Evolutionary conservation across 805 yeast genomes (phyloP).

Genomic region (Kazachstania kunashirensis): DNA sequence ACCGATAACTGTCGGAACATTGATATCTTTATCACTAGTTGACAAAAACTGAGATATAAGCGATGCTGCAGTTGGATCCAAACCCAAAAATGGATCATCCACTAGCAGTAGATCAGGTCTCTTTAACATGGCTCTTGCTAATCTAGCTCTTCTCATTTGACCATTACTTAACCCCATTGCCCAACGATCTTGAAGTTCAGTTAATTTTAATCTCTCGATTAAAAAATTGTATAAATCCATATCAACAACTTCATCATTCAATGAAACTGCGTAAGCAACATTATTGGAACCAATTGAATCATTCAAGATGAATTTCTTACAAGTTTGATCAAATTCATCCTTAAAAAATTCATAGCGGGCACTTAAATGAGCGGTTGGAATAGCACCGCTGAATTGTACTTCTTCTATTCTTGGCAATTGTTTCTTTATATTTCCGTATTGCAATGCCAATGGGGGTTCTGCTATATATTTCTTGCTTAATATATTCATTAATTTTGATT

Average conservation of each 20-base stretch:
- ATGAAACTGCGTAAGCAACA: conserved; percentile 30
- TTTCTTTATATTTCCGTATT: conserved; percentile 3
- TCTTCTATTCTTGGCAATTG: conserved; percentile 12
- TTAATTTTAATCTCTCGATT: conserved; percentile 43
- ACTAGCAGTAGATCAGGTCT: conserved; percentile 59
- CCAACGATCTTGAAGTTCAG: conserved; percentile 59
- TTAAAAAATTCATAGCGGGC: conserved; percentile 85
- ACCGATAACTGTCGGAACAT: conserved; percentile 55
- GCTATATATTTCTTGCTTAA: conserved; percentile 21
- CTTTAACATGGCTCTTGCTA: conserved; percentile 63
- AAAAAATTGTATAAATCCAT: conserved; percentile 33
- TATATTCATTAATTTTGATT: conserved; percentile 21
- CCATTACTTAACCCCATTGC: conserved; percentile 86
- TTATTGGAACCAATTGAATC: conserved; percentile 36
- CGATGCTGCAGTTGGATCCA: conserved; percentile 65
- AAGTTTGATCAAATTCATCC: conserved; percentile 71
- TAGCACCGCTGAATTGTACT: conserved; percentile 39
- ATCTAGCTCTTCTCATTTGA: conserved; percentile 80
- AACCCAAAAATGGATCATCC: conserved; percentile 89
- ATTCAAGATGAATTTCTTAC: conserved; percentile 50
- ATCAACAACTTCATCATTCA: conserved; percentile 25
- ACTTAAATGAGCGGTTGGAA: conserved; percentile 61
- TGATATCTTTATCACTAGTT: conserved; percentile 6
- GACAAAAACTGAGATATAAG: conserved; percentile 40
- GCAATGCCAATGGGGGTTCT: conserved; percentile 20